Base-by-base conservation (phyloP, 306 rosid genomes). In the Cucumis hystrix region DNA sequence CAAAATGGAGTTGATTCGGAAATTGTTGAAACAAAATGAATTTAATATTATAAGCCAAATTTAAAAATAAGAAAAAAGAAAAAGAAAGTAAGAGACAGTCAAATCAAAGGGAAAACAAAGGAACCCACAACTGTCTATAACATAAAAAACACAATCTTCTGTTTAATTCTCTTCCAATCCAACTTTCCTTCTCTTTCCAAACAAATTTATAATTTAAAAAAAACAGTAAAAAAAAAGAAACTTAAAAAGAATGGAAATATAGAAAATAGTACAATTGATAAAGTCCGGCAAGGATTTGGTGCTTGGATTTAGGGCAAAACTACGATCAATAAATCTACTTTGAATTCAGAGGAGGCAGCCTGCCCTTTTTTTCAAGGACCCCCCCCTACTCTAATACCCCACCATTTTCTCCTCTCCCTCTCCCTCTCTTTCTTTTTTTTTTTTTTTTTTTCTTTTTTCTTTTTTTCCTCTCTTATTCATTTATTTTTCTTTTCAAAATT, bases 251-350 rank as follows among this genome's bases (percentile, higher is more conserved):
- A 82, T 69, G 55, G 75, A 70, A 70, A 70, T 43, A 6, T 47
- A 63, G 57, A 52, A 10, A 59, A 66, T 60, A 86, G 93, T 92
- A 92, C 90, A 79, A 79, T 39, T 72, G 70, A 56, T 83, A 83
- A 92, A 90, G 88, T 87, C 81, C 85, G 84, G 76, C 83, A 85
- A 82, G 79, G 80, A 80, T 85, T 83, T 82, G 77, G 87, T 88
- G 76, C 87, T 87, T 79, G 83, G 86, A 78, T 84, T 86, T 82
- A 77, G 87, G 75, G 75, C 75, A 70, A 70, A 64, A 85, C 83
- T 59, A 84, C 72, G 77, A 77, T 80, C 77, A 82, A 84, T 85
- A 56, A 76, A 76, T 66, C 85, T 87, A 79, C 88, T 89, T 90
- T 84, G 85, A 85, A 84, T 90, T 89, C 87, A 85, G 87, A 65